These are phyloP conservation scores for Colletotrichum tabaci DNA, from an alignment of 2,329 filamentous ascomycete genomes.

Conservation along the genomic window DNA sequence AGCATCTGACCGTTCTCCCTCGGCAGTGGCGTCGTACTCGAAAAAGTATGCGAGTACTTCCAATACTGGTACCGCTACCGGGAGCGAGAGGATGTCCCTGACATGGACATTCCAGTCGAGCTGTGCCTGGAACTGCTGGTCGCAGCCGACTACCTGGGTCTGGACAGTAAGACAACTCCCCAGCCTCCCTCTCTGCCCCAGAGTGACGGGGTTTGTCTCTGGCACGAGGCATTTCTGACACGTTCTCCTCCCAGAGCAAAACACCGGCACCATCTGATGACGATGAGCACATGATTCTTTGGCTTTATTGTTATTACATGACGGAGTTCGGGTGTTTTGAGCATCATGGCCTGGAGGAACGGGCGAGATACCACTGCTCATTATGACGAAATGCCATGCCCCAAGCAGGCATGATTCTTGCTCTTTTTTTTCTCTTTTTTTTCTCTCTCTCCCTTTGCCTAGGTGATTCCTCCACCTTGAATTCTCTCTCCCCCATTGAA, in stretches of 20 bases:
- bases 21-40: constrained; percentile 77
- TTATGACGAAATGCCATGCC: constrained; percentile 29
- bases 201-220: not conserved
- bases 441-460: not conserved
- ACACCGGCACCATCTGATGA: constrained; percentile 35
- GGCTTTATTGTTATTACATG: constrained; percentile 47
- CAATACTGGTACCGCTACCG: constrained; percentile 85
- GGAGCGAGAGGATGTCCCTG: constrained; percentile 79
- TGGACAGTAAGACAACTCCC: constrained; percentile 68
- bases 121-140: constrained; percentile 83
- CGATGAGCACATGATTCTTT: constrained; percentile 37
- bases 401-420: constrained; percentile 12
- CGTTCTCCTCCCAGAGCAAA: constrained; percentile 38
- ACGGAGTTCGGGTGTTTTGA: constrained; percentile 41
- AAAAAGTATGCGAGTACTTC: constrained; percentile 87
- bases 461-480: no score
- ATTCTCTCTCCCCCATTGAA: constrained; percentile 11
- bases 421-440: not conserved
- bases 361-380: constrained; percentile 37
- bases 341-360: constrained; percentile 14
- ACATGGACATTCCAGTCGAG: constrained; percentile 86
- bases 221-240: constrained; percentile 24
- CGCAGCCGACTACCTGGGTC: constrained; percentile 82
- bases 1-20: constrained; percentile 44
- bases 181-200: constrained; percentile 27